These are phyloP conservation scores for Hypoxylon sp. DNA, from an alignment of 2,329 filamentous ascomycete species.

Conservation along the genomic window DNA sequence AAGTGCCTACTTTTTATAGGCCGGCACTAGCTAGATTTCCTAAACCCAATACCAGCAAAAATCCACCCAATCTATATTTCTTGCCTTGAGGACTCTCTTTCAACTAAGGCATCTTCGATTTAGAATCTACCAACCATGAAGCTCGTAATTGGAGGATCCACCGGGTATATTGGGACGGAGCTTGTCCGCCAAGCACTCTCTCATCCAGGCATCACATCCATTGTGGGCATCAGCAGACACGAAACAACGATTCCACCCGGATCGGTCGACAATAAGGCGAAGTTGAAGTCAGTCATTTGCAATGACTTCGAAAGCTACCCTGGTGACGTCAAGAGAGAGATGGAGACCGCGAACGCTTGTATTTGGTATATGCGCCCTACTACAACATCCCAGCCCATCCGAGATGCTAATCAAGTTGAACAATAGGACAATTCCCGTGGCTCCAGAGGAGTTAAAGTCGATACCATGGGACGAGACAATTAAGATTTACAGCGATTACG, in stretches of 20 bases:
- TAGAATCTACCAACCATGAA: neutral
- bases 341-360: neutral
- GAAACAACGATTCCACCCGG: neutral
- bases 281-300: neutral
- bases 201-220: neutral
- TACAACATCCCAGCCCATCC: neutral
- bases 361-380: neutral
- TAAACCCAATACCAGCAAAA: neutral
- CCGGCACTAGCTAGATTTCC: neutral
- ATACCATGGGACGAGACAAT: neutral
- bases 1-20: neutral
- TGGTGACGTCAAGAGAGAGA: neutral
- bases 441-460: neutral
- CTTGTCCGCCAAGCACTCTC: neutral
- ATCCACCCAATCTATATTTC: neutral
- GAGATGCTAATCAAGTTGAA: neutral
- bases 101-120: neutral
- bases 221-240: neutral
- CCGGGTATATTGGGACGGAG: neutral
- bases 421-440: neutral
- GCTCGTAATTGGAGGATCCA: neutral
- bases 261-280: neutral
- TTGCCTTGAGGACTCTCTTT: neutral
- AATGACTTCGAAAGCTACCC: neutral
- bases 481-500: neutral